Base-by-base conservation (phyloP, 2,329 filamentous ascomycete species). In the Monosporascus cannonballus region DNA sequence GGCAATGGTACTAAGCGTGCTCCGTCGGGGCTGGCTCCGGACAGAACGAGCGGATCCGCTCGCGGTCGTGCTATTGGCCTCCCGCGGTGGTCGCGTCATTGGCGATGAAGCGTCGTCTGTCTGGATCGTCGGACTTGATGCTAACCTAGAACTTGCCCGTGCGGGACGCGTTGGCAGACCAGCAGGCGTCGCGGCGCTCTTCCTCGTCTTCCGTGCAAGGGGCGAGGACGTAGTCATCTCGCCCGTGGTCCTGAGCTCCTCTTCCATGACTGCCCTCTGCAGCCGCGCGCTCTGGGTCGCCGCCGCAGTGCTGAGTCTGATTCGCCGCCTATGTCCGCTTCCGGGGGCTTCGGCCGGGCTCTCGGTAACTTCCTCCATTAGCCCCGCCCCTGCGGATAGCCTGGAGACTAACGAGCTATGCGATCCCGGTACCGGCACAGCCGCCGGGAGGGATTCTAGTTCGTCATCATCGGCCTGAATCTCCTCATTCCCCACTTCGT, bases 271-370 rank as follows among this genome's bases (percentile, higher is more conserved):
- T 0, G 71, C 65, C 50, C 71, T 67, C 45, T 77, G 73, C 17
- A 81, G 61, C n/a, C 71, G 69, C 0, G 69, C 65, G 22, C 72
- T 76, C 3, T 72, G 75, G 2, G 67, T 70, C 7, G 73, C 54
- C 1, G 67, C 67, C 0, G 48, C 55, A 41, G 66, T 68, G 36
- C 64, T 67, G 7, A 68, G 60, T 15, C 63, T 66, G 15, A 78
- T 61, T 3, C 63, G 70, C 25, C 74, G 72, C 48, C 79, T 68
- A 8, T 72, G 73, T 1, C 80, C 81, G 56, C 79, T 83, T 2
- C 80, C 81, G 1, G 80, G 81, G 15, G 79, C 79, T 57, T 78
- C 65, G 8, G 60, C 67, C 0, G 82, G 81, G 52, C 79, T 83
- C 60, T 84, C 79, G 37, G 67, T 70, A 15, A 81, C 71, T 60